Conservation (phyloP, 2,329 filamentous ascomycete species). For the Tympanopsis confertula region DNA sequence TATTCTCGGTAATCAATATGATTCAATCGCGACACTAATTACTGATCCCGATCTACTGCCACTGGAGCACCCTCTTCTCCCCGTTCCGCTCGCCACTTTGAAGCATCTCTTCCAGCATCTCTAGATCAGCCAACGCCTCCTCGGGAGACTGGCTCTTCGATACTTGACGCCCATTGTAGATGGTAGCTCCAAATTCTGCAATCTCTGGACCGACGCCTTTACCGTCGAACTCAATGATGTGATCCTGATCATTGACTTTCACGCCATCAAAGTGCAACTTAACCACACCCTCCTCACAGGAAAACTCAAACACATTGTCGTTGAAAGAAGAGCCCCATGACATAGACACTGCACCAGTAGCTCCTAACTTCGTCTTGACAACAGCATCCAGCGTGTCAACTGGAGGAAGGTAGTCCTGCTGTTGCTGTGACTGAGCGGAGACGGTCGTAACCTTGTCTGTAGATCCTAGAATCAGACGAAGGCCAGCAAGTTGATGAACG, state of each 20-base stretch:
- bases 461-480: constrained; percentile 43
- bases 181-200: not conserved
- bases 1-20: no score
- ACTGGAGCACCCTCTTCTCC: constrained; percentile 22
- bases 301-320: constrained; percentile 42
- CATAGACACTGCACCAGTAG: constrained; percentile 42
- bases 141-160: constrained; percentile 36
- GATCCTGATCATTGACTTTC: constrained; percentile 19
- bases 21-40: no score
- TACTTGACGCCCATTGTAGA: no score
- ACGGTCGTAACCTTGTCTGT: constrained; percentile 32
- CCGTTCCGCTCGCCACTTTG: constrained; percentile 31
- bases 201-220: not conserved
- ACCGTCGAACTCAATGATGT: constrained; percentile 5
- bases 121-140: constrained; percentile 48
- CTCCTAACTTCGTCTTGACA: constrained; percentile 38
- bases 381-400: constrained; percentile 56
- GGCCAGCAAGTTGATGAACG: constrained; percentile 58
- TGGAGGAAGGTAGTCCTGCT: constrained; percentile 46
- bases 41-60: no score
- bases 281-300: constrained; percentile 44
- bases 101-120: constrained; percentile 41
- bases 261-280: constrained; percentile 31
- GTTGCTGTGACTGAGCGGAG: constrained; percentile 40
- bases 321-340: constrained; percentile 42